A percentile compares a stretch with the other conserved stretches of the same genome.
phyloP scores from a whole-genome alignment of 108 stramenopile species.

The Nitzschia sp. region DNA sequence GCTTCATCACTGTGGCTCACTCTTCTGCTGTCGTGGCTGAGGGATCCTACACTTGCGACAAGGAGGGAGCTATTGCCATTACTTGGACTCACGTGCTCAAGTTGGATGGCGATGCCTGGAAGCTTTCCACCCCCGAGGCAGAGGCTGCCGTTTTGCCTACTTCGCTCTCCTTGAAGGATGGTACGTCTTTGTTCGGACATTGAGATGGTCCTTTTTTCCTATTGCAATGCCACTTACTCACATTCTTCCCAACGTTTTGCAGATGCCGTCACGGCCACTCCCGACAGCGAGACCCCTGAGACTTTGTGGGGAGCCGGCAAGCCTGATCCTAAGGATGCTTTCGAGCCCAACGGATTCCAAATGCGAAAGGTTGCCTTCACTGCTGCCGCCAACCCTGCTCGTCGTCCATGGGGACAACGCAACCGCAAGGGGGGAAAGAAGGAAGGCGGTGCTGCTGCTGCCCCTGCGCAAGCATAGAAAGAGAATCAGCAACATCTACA shows the following conservation, averaged over 20 bases:
- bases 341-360: slow-evolving; percentile 70
- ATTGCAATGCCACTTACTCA: no score
- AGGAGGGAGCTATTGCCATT: slow-evolving; percentile 44
- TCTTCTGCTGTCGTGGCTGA: slow-evolving; percentile 60
- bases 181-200: no score
- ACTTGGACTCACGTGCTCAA: slow-evolving; percentile 58
- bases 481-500: no score
- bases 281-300: slow-evolving; percentile 55
- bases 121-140: slow-evolving; percentile 15
- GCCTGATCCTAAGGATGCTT: slow-evolving; percentile 59
- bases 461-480: slow-evolving; percentile 2
- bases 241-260: neutral
- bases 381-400: slow-evolving; percentile 4
- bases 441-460: neutral
- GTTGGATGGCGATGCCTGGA: slow-evolving; percentile 56
- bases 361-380: slow-evolving; percentile 70
- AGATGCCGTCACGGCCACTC: slow-evolving; percentile 51
- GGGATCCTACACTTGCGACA: slow-evolving; percentile 61
- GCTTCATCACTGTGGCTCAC: slow-evolving; percentile 66
- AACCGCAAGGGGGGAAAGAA: neutral
- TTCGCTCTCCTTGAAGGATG: slow-evolving; percentile 55
- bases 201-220: no score
- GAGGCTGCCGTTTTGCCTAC: slow-evolving; percentile 24
- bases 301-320: slow-evolving; percentile 71
- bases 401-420: slow-evolving; percentile 17